phyloP scores from a whole-genome alignment of 1,139 yeast species.

The Debaryomyces fabryi region DNA sequence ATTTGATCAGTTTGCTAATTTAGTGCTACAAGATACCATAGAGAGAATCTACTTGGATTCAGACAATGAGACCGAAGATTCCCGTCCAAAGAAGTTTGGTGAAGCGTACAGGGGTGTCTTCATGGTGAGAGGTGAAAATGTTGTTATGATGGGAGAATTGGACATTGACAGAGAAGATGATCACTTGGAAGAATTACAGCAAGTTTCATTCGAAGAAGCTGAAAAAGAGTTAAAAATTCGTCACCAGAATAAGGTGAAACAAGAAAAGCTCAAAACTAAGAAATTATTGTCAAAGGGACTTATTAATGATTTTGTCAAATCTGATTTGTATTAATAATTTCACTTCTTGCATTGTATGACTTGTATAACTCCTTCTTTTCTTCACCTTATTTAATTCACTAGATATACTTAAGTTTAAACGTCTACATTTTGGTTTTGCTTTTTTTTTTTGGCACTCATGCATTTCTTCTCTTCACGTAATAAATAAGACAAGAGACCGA shows the following conservation, averaged over 20 bases:
- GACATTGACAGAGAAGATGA: slow-evolving; percentile 87
- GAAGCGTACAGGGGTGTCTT: slow-evolving; percentile 79
- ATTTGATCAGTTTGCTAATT: slow-evolving; percentile 93
- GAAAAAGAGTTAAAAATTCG: slow-evolving; percentile 43
- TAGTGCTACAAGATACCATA: slow-evolving; percentile 86
- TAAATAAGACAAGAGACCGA: slow-evolving; percentile 3
- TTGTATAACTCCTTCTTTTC: slow-evolving; percentile 1
- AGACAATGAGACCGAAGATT: slow-evolving; percentile 10
- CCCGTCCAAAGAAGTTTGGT: slow-evolving; percentile 58
- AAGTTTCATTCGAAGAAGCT: slow-evolving; percentile 66
- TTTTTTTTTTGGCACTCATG: slow-evolving; percentile 6
- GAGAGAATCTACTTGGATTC: slow-evolving; percentile 73
- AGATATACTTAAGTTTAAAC: slow-evolving; percentile 4
- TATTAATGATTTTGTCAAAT: slow-evolving; percentile 57
- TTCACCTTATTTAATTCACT: slow-evolving; percentile 5
- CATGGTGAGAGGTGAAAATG: slow-evolving; percentile 95
- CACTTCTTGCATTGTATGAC: slow-evolving; percentile 15
- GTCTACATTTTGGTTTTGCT: slow-evolving; percentile 4
- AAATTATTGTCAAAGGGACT: slow-evolving; percentile 54
- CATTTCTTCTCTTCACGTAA: slow-evolving; percentile 5
- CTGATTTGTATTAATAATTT: slow-evolving; percentile 49
- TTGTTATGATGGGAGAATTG: slow-evolving; percentile 92
- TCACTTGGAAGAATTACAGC: slow-evolving; percentile 58
- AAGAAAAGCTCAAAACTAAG: slow-evolving; percentile 52
- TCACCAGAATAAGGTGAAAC: slow-evolving; percentile 42